Evolutionary conservation across 768 basidiomycete genomes (phyloP).

Genomic region (Phanerodontia chrysosporium): DNA sequence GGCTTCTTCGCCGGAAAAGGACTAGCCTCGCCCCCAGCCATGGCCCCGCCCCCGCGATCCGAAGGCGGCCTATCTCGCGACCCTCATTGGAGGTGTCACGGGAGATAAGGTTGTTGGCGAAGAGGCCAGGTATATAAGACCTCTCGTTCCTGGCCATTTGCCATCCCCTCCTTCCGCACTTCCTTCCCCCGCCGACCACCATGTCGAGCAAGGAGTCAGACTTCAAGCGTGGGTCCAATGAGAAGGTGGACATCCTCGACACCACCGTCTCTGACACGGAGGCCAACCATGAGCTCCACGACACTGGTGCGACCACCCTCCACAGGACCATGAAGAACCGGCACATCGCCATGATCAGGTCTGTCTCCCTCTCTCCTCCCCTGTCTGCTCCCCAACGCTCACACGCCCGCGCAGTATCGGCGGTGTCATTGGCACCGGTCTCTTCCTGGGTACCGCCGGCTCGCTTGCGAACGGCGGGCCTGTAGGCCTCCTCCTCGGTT

Average conservation of each 20-base stretch:
- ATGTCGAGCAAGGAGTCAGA: conserved; percentile 8
- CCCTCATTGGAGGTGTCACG: neutral
- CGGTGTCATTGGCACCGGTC: conserved; percentile 34
- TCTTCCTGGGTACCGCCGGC: conserved; percentile 34
- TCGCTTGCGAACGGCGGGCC: conserved; percentile 49
- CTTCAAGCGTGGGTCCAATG: conserved; percentile 5
- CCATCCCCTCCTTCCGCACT: neutral
- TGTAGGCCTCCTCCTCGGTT: conserved; percentile 46
- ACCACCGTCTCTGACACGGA: conserved; percentile 5
- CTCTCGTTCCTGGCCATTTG: neutral
- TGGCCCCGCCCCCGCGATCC: neutral
- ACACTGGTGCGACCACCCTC: neutral
- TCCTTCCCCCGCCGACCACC: neutral
- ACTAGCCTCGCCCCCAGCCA: neutral
- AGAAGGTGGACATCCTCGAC: conserved; percentile 7
- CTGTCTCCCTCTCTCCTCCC: conserved; percentile 4
- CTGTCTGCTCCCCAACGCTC: neutral
- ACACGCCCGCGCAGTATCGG: conserved; percentile 24
- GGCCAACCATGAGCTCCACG: conserved; percentile 4
- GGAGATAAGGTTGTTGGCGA: neutral
- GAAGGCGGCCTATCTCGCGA: neutral
- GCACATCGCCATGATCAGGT: conserved; percentile 83
- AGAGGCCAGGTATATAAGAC: neutral
- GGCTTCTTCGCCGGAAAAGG: neutral
- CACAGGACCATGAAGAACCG: conserved; percentile 42